Evolutionary conservation across 2,329 filamentous ascomycete genomes (phyloP).

Genomic region (Cladosporium sp.): DNA sequence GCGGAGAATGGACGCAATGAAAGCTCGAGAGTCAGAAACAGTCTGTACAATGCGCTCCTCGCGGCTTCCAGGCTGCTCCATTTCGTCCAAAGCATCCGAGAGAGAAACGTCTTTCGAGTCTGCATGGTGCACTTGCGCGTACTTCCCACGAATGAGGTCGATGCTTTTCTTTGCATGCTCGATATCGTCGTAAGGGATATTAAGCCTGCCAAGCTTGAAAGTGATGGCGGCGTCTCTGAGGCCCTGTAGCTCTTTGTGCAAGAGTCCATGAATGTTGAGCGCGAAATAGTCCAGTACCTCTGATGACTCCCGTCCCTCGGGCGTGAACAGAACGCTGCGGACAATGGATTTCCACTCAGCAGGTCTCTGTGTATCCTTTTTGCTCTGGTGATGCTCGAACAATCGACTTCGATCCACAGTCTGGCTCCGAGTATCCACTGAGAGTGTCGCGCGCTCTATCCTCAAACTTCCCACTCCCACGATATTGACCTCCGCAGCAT

Average conservation of each 20-base stretch:
- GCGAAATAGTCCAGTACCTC: slow-evolving; percentile 85
- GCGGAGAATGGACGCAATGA: slow-evolving; percentile 80
- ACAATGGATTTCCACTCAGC: slow-evolving; percentile 92
- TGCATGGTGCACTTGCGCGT: slow-evolving; percentile 29
- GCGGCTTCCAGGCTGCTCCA: slow-evolving; percentile 62
- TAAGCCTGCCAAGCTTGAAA: slow-evolving; percentile 84
- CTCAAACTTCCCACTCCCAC: slow-evolving; percentile 80
- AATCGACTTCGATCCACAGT: slow-evolving; percentile 86
- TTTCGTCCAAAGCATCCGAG: slow-evolving; percentile 68
- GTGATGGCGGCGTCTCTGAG: slow-evolving; percentile 85
- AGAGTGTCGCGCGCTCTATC: slow-evolving; percentile 76
- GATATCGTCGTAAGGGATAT: slow-evolving; percentile 86
- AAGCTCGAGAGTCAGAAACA: slow-evolving; percentile 88
- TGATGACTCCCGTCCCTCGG: slow-evolving; percentile 75
- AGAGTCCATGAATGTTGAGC: slow-evolving; percentile 84
- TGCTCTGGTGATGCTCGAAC: slow-evolving; percentile 72
- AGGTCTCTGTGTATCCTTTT: slow-evolving; percentile 62
- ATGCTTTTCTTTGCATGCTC: slow-evolving; percentile 57
- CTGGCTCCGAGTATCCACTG: slow-evolving; percentile 86
- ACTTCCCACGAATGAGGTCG: slow-evolving; percentile 42
- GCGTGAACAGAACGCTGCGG: slow-evolving; percentile 82
- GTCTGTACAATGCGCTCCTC: slow-evolving; percentile 71
- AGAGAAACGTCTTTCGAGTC: slow-evolving; percentile 57
- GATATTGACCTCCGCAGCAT: slow-evolving; percentile 71
- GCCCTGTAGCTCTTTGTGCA: slow-evolving; percentile 81